Base-by-base conservation (phyloP, 192 early-diverging fungal species). In the Gryganskiella cystojenkinii region DNA sequence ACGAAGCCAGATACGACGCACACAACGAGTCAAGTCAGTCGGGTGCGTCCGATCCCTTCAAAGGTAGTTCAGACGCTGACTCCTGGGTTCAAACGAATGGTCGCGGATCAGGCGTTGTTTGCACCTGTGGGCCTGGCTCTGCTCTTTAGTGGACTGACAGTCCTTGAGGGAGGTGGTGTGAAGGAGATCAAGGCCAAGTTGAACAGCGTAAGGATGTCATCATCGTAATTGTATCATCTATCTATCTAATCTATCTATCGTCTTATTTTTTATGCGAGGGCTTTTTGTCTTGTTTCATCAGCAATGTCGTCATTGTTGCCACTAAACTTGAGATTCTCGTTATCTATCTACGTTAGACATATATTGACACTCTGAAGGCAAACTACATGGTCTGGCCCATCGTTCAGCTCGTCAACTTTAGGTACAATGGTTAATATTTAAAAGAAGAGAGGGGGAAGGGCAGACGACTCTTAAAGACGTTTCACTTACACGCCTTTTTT, bases 321-420 rank as follows among this genome's bases (percentile, higher is more conserved):
- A 15, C 15, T 49, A 25, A 20, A n/a, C 34, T 11, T 56, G 22
- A 22, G 9, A 17, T 55, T 25, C 37, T 56, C 20, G 28, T 56
- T 0, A 2, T 51, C 24, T 49, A 19, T 63, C 43, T 34, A 42
- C 27, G 37, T 30, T 68, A 87, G 75, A 78, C 85, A 24, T 94
- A 86, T 70, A 13, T 81, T 55, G 79, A 89, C 0, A 88, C 91
- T 0, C 70, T 94, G 45, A 79, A 74, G 22, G 88, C 90, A 0
- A 94, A 94, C 50, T 94, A 94, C 64, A 82, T 82, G 11, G 80
- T 92, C 8, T 94, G 92, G 92, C 92, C 92, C 20, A 67, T 83
- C 3, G 92, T 92, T 13, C 92, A 94, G 74, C 67, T 83, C 5
- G 65, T 94, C 10, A 94, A 94, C 71, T 92, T 94, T 70, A 84